phyloP scores from a whole-genome alignment of 257 asterid species.

The Solanum pennellii region DNA sequence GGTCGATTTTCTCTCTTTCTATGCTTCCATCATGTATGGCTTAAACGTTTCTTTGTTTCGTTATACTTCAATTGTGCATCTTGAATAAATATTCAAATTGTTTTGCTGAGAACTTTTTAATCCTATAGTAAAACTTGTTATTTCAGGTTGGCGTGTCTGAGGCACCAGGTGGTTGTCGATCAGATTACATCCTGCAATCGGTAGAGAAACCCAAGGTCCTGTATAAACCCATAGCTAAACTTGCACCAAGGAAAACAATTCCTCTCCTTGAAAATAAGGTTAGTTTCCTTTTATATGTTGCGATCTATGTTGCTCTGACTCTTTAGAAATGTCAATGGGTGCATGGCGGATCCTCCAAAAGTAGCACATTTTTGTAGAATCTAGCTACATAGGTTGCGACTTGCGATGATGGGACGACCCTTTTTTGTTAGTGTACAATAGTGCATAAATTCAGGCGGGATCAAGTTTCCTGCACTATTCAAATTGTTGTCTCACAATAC shows the following conservation, averaged over 20 bases:
- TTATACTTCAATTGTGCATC: not conserved
- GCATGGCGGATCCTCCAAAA: not conserved
- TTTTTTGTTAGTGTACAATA: not conserved
- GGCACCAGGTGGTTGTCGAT: slow-evolving; percentile 16
- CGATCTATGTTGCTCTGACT: not conserved
- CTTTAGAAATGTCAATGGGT: not conserved
- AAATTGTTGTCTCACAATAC: not conserved
- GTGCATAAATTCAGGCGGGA: not conserved
- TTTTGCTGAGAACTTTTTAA: not conserved
- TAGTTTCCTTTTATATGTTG: slow-evolving; percentile 5
- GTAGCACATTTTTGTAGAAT: not conserved
- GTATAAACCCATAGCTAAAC: slow-evolving; percentile 68
- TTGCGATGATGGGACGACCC: not conserved
- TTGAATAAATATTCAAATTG: not conserved
- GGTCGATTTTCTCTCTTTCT: slow-evolving; percentile 2
- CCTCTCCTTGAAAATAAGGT: slow-evolving; percentile 66
- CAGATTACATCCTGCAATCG: slow-evolving; percentile 19
- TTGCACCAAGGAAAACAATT: slow-evolving; percentile 43
- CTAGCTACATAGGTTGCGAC: not conserved
- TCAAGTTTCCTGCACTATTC: not conserved
- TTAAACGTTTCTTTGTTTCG: not conserved
- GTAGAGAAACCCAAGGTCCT: slow-evolving; percentile 28
- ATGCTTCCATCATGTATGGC: not conserved
- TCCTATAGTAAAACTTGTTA: not conserved
- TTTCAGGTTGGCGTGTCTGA: slow-evolving; percentile 28